Evolutionary conservation across 2,329 filamentous ascomycete genomes (phyloP), one percentile per base, ranked within the genome.

Genomic region (Fusarium nodosum): DNA sequence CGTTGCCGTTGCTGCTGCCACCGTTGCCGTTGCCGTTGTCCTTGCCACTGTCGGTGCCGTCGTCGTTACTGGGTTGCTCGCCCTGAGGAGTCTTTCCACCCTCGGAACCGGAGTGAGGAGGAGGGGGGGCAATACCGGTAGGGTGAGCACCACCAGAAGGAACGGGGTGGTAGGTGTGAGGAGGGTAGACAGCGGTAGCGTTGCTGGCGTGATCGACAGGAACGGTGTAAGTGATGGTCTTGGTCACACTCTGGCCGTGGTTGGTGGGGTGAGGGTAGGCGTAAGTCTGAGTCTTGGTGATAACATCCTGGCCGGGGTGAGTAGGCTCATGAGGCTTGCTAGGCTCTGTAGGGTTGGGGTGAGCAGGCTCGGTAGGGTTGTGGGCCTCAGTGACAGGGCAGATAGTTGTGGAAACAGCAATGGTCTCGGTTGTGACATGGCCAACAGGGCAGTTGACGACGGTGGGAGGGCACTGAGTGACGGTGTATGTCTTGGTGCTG

Each of bases 241-340:
- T 66, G 15, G 73, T 75, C 56, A 72, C 68, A 20, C 58, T 72
- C 53, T 71, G 47, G 30, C 72, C 73, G 20, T 60, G 62, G 18
- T 67, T 47, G 30, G 73, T 75, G 33, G 73, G 73, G 56, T 74
- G 69, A 60, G 72, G 72, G 53, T 75, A 74, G 38, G 70, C 70
- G 53, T 67, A 66, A 22, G 73, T 75, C 47, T 63, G 64, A 53
- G 72, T 74, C 71, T 74, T 73, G 56, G 72, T 74, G 61, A 73
- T 72, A 59, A 71, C 69, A 12, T 54, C 62, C 44, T 68, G 58
- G 7, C 60, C 60, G 15, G 72, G 68, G 28, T 68, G 61, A 31
- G 72, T 73, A 34, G 68, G 69, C 65, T 66, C 42, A 34, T 64
- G 34, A 51, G 67, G 67, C 67, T 70, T 68, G 50, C 54, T 60